phyloP scores from a whole-genome alignment of 2,329 filamentous ascomycete species.

The Neonectria neomacrospora region DNA sequence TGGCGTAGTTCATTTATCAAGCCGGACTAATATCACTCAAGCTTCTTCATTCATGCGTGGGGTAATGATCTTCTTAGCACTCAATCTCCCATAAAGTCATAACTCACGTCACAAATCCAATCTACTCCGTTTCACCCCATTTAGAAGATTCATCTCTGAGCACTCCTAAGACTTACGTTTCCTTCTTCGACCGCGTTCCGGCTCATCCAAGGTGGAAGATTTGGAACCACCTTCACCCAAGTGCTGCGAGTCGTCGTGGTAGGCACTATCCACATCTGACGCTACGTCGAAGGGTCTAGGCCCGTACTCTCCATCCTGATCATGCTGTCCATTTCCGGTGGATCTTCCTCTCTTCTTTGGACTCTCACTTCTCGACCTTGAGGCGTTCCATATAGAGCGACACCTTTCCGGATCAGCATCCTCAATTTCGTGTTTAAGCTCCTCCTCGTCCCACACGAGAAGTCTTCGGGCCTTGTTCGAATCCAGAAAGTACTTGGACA shows the following conservation, averaged over 20 bases:
- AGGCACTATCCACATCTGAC: slow-evolving; percentile 1
- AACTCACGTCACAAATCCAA: too few species aligned
- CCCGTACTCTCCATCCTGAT: background rate
- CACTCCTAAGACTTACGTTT: too few species aligned
- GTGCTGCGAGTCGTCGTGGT: background rate
- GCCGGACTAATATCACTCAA: too few species aligned
- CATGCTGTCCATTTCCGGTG: background rate
- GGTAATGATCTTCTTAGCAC: too few species aligned
- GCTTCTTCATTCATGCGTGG: too few species aligned
- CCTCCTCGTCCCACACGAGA: slow-evolving; percentile 6
- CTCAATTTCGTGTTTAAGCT: slow-evolving; percentile 2
- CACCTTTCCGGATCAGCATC: background rate
- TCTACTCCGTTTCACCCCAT: too few species aligned
- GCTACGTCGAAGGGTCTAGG: background rate
- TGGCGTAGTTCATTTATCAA: too few species aligned
- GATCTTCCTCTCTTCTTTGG: slow-evolving; percentile 6
- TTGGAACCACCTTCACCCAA: background rate
- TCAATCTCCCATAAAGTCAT: too few species aligned
- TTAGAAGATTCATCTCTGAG: too few species aligned
- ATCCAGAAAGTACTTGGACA: slow-evolving; percentile 18
- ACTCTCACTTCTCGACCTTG: slow-evolving; percentile 16
- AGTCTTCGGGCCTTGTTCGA: slow-evolving; percentile 2
- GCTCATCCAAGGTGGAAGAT: too few species aligned
- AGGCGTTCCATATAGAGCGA: background rate
- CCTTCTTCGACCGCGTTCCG: too few species aligned